A percentile compares a stretch with the other conserved stretches of the same genome.
Evolutionary conservation across 768 basidiomycete species (phyloP).

Genomic region (Tricholoma saponaceum): DNA sequence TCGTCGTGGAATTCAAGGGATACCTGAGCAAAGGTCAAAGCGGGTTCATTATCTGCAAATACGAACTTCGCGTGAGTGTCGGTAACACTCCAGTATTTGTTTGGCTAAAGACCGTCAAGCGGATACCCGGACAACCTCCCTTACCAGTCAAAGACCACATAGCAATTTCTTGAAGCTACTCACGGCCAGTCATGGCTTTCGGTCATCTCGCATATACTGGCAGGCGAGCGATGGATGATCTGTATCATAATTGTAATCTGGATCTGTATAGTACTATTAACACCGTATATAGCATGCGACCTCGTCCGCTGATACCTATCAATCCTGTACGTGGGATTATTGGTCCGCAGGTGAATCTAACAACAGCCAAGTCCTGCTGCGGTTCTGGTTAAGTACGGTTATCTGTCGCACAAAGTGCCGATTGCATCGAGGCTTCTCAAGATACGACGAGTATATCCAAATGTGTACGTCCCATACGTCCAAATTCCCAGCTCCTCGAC

Average conservation of each 20-base stretch:
- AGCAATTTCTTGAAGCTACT: background rate
- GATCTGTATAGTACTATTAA: background rate
- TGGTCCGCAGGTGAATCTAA: background rate
- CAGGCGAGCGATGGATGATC: background rate
- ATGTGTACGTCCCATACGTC: background rate
- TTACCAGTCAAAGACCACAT: background rate
- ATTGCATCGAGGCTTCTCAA: background rate
- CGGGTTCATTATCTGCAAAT: slow-evolving; percentile 29
- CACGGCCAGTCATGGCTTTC: background rate
- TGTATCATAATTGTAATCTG: background rate
- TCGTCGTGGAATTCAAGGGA: slow-evolving; percentile 16
- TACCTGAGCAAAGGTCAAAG: slow-evolving; percentile 21
- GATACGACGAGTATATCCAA: background rate
- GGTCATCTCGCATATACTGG: background rate
- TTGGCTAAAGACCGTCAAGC: background rate
- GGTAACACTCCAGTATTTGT: background rate
- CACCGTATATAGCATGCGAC: background rate
- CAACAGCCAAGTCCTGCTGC: background rate
- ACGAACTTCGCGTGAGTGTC: slow-evolving; percentile 20
- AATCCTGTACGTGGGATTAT: background rate
- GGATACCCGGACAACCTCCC: background rate
- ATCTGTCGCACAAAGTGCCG: background rate
- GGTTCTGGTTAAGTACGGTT: background rate
- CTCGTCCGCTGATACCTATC: background rate
- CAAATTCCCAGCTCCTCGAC: background rate